Evolutionary conservation across 768 basidiomycete species (phyloP).

Genomic region (Trametes cubensis): DNA sequence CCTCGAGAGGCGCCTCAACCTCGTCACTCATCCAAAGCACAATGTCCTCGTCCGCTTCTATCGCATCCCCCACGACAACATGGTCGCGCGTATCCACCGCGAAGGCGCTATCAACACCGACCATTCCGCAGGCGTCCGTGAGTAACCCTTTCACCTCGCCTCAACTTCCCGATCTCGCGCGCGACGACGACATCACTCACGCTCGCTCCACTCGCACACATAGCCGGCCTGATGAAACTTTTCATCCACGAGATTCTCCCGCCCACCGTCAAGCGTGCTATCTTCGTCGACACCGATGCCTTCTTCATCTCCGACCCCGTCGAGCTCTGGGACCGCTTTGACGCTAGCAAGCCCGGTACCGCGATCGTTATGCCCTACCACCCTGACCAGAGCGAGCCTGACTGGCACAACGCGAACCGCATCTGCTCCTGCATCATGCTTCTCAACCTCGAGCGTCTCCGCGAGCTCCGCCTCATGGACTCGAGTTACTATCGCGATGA

Average conservation of each 20-base stretch:
- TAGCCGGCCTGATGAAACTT: conserved; percentile 56
- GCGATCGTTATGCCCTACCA: conserved; percentile 50
- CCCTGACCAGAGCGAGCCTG: conserved; percentile 41
- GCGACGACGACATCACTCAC: neutral
- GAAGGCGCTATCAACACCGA: conserved; percentile 50
- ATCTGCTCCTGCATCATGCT: conserved; percentile 59
- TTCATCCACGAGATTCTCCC: conserved; percentile 56
- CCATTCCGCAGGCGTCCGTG: conserved; percentile 52
- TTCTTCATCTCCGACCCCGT: conserved; percentile 51
- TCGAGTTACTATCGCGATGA: conserved; percentile 41
- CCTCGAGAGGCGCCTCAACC: conserved; percentile 42
- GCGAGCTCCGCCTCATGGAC: conserved; percentile 49
- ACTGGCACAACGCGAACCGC: conserved; percentile 49
- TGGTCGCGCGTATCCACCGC: conserved; percentile 47
- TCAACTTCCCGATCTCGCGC: too few relatives aligned
- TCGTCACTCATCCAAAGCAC: conserved; percentile 43
- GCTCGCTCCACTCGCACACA: neutral
- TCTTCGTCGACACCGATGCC: conserved; percentile 56
- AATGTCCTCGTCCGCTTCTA: conserved; percentile 47
- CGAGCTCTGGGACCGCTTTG: conserved; percentile 49
- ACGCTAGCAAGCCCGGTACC: conserved; percentile 36
- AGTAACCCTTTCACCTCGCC: conserved; percentile 28
- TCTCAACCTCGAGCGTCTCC: conserved; percentile 49
- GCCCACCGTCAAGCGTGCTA: conserved; percentile 44
- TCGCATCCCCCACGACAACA: conserved; percentile 42